phyloP scores from a whole-genome alignment of 2,329 filamentous ascomycete genomes.

The Mycogone perniciosa region DNA sequence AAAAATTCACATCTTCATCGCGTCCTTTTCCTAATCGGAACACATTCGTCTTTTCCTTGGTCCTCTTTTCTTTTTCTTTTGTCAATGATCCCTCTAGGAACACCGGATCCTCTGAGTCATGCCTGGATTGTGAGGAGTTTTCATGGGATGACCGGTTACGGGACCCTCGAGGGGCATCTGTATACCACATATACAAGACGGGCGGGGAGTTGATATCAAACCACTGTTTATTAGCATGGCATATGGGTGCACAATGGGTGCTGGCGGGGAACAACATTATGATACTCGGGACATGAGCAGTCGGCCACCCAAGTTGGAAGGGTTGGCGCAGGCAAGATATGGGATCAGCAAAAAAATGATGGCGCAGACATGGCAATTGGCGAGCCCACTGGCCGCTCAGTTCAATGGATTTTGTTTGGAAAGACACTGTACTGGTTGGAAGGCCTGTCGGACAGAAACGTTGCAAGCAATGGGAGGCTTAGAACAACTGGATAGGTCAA shows the following conservation, averaged over 20 bases:
- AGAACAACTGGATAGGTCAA: not conserved
- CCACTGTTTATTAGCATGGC: constrained; percentile 30
- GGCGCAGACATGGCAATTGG: constrained; percentile 9
- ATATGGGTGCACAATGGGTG: constrained; percentile 25
- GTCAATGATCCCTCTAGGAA: not conserved
- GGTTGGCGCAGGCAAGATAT: constrained; percentile 13
- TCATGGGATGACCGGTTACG: constrained; percentile 18
- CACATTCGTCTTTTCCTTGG: constrained; percentile 17
- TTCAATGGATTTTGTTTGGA: constrained; percentile 7
- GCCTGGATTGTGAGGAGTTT: constrained; percentile 2
- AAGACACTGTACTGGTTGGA: not conserved
- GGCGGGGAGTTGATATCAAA: constrained; percentile 25
- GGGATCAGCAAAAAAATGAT: constrained; percentile 13
- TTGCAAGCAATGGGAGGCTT: too few relatives aligned
- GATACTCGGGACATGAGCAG: constrained; percentile 27
- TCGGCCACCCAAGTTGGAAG: constrained; percentile 7
- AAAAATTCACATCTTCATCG: constrained; percentile 21
- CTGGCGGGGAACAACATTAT: constrained; percentile 22
- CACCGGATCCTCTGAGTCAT: not conserved
- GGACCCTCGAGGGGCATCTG: constrained; percentile 19
- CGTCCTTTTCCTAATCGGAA: constrained; percentile 20
- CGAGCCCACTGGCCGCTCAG: constrained; percentile 6
- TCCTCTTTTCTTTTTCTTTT: constrained; percentile 10
- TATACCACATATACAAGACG: constrained; percentile 25
- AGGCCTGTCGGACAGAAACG: not conserved